A percentile compares a stretch with the other conserved stretches of the same genome.
Conservation (phyloP, 257 asterid genomes). For the Galeopsis tetrahit region DNA sequence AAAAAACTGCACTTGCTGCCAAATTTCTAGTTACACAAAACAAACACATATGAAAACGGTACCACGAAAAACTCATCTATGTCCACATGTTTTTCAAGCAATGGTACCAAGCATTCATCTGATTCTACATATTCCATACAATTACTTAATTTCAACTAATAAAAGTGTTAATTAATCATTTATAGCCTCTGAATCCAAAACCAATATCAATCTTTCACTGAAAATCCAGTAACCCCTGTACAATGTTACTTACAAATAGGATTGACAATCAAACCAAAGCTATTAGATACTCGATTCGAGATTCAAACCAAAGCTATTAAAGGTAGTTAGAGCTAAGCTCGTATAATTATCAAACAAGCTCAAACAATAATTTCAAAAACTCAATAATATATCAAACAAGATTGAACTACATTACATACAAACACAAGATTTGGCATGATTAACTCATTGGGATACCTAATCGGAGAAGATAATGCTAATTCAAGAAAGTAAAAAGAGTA, state of each 20-base stretch:
- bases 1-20: background rate
- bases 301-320: too few relatives aligned
- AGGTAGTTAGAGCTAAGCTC: too few relatives aligned
- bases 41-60: background rate
- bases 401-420: too few relatives aligned
- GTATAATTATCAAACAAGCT: too few relatives aligned
- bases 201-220: background rate
- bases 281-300: too few relatives aligned
- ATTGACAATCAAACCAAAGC: too few relatives aligned
- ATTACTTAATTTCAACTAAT: background rate
- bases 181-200: background rate
- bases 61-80: background rate
- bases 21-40: slow-evolving; percentile 1
- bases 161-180: slow-evolving; percentile 7
- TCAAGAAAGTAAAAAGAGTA: background rate
- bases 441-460: background rate
- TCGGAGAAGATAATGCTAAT: background rate
- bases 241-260: too few relatives aligned
- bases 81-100: background rate
- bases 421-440: too few relatives aligned
- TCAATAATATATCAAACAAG: too few relatives aligned
- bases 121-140: background rate
- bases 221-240: background rate
- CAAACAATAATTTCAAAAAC: too few relatives aligned
- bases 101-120: background rate